phyloP scores from a whole-genome alignment of 164 flowering plant species.

The Liquidambar formosana region DNA sequence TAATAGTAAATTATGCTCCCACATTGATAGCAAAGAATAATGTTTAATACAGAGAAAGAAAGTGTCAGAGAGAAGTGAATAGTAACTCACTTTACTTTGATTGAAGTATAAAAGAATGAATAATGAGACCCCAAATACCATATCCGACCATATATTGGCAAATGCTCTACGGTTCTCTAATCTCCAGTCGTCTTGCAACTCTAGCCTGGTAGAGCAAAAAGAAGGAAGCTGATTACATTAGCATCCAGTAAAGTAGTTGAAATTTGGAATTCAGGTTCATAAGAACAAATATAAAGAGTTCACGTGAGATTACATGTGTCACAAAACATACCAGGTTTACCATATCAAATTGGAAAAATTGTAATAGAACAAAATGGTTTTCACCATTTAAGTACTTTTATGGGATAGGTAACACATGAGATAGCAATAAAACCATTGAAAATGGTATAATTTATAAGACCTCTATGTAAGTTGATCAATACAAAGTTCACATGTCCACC shows the following conservation, averaged over 20 bases:
- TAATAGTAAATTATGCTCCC: background rate
- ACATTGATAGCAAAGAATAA: background rate
- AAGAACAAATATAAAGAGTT: background rate
- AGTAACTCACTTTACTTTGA: slow-evolving; percentile 75
- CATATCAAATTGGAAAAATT: background rate
- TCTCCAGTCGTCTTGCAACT: slow-evolving; percentile 89
- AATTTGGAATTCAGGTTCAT: background rate
- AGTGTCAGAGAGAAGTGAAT: background rate
- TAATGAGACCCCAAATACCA: slow-evolving; percentile 78
- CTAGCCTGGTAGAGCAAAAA: slow-evolving; percentile 58
- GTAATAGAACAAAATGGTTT: background rate
- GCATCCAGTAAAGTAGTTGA: background rate
- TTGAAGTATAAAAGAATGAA: slow-evolving; percentile 85
- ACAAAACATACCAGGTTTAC: background rate
- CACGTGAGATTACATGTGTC: background rate
- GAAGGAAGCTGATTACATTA: slow-evolving; percentile 6
- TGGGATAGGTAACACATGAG: too few species aligned
- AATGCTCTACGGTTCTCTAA: slow-evolving; percentile 82
- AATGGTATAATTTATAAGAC: too few species aligned
- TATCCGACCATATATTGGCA: slow-evolving; percentile 95
- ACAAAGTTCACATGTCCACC: too few species aligned
- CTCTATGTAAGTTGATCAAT: too few species aligned
- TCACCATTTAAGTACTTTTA: too few species aligned
- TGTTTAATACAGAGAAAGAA: background rate
- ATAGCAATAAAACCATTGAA: too few species aligned